Evolutionary conservation across 345 rosid species (phyloP), one percentile per base, ranked within the genome.

Genomic region (Moricandia arvensis): DNA sequence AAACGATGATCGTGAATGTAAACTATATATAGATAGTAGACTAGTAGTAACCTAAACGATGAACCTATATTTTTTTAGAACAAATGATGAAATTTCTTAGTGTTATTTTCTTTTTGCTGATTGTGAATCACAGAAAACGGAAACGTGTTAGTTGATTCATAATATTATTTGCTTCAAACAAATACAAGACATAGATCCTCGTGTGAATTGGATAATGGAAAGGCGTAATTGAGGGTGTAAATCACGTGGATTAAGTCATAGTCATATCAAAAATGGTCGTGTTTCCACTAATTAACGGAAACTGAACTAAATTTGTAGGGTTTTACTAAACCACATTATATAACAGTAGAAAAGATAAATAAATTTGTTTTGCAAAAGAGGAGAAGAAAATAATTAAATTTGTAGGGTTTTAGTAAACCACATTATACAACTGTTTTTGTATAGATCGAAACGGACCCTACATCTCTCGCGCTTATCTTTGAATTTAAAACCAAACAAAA

Each of bases 191-290:
- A 34, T 26, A 26, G 15, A 59, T 13, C 7, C 7, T 6, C 59
- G 66, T 74, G 72, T 17, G 66, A 66, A 66, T 4, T 57, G 27
- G 72, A 68, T 62, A 18, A 61, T 17, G 11, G 55, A 62, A 62
- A 68, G 45, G 29, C 73, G 62, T 68, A 59, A 16, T 2, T 12
- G 35, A 75, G 68, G 68, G 68, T 49, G 45, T 75, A 75, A 68
- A 75, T 75, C 73, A 75, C 68, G 79, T 75, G 79, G 73, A 67
- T 60, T 49, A 59, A 68, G 67, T 75, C 21, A 8, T 33, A 7
- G 13, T 68, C 74, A 35, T 68, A 43, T 65, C 24, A 60, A 4
- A 41, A 74, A 45, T 30, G 77, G 53, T 66, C 59, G 66, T 74
- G 35, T 58, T 59, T 66, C 37, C 26, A 66, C 6, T 21, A 4